Base-by-base conservation (phyloP, 805 yeast genomes). In the Pichia gijzeniarum region DNA sequence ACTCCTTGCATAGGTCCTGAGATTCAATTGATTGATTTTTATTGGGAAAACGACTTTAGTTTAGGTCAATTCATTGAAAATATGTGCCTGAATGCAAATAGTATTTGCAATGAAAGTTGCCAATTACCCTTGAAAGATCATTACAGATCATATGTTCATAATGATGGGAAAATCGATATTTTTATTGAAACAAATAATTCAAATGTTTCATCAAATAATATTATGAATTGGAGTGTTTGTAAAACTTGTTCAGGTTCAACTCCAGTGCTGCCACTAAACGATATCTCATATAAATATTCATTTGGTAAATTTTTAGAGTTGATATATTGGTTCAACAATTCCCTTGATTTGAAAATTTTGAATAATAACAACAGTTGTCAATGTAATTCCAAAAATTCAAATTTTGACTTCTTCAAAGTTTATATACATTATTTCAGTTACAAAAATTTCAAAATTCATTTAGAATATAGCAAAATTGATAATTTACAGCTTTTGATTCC, bases 1-100 rank as follows among this genome's bases (percentile, higher is more conserved):
- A 88, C 95, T 0, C 97, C 97, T 0, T 93, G 99, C 57, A 70
- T 80, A 35, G 98, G 98, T 0, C 99, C 99, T 0, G 87, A 79
- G 45, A 70, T 80, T n/a, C 79, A 86, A 30, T 78, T 81, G 1
- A 82, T 90, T 40, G 96, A 90, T 50, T 95, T 74, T 58, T 93
- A 91, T 60, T 80, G 95, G 69, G 96, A 88, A 40, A 85, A 82
- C 47, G 99, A 95, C 61, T 82, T 85, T 58, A 82, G 95, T 9
- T 64, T 95, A 36, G 99, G 99, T 1, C 86, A 85, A 55, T 88
- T 82, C 53, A 78, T 93, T 36, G 97, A 95, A 57, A 85, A 82
- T 44, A 71, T 81, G 33, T 82, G 88, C 47, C 68, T 75, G 5
- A 82, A 85, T n/a, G 80, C 87, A 1, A 66, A 72, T 20, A 77